Percentiles rank a stretch among this genome's conserved stretches.
phyloP scores from a whole-genome alignment of 2,329 filamentous ascomycete species.

The Ophidiomyces ophidiicola region DNA sequence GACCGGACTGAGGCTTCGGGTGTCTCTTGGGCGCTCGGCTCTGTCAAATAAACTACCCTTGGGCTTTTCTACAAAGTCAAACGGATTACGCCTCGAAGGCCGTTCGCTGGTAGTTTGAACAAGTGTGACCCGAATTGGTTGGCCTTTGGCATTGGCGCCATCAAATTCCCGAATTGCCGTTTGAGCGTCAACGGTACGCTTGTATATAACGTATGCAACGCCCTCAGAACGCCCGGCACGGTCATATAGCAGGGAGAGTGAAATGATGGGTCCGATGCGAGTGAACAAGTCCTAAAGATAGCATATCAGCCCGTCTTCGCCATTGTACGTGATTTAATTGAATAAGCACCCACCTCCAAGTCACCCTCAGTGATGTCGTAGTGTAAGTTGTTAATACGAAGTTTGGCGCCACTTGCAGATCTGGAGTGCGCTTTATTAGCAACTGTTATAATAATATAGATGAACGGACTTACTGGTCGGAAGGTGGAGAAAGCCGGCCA shows the following conservation, averaged over 20 bases:
- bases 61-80: constrained; percentile 40
- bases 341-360: constrained; percentile 48
- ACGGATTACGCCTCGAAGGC: constrained; percentile 32
- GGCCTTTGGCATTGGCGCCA: constrained; percentile 79
- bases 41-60: constrained; percentile 54
- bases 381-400: constrained; percentile 81
- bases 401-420: constrained; percentile 48
- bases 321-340: neutral
- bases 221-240: constrained; percentile 80
- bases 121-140: constrained; percentile 65
- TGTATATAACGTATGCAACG: constrained; percentile 71
- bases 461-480: constrained; percentile 24
- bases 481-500: constrained; percentile 12
- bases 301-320: neutral
- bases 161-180: constrained; percentile 70
- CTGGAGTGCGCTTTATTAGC: neutral
- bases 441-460: neutral
- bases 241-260: constrained; percentile 66
- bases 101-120: constrained; percentile 38
- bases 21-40: constrained; percentile 37
- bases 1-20: constrained; percentile 33
- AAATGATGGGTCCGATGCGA: constrained; percentile 59
- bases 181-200: constrained; percentile 55
- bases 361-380: constrained; percentile 83
- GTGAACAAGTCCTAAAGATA: constrained; percentile 59